A percentile compares a stretch with the other conserved stretches of the same genome.
Conservation (phyloP, 1,139 yeast genomes). For the Debaryomyces sp. region DNA sequence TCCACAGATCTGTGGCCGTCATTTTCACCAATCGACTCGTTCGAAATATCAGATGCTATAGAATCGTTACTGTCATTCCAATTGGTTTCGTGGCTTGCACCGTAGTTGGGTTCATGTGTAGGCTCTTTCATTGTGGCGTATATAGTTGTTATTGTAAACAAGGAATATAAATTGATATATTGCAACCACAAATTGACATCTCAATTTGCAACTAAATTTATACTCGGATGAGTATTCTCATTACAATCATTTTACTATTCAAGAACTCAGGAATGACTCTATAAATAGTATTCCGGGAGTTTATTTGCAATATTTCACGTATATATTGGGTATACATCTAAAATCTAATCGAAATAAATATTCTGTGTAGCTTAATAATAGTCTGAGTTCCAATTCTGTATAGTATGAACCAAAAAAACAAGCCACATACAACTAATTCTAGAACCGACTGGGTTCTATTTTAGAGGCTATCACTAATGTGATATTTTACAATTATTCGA, state of each 20-base stretch:
- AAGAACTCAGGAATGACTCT: neutral
- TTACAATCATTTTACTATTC: neutral
- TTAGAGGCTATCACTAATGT: neutral
- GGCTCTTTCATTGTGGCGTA: slow-evolving; percentile 2
- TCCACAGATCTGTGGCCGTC: neutral
- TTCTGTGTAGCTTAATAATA: neutral
- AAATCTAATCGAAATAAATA: neutral
- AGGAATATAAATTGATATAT: neutral
- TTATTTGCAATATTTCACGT: neutral
- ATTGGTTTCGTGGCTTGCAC: slow-evolving; percentile 10
- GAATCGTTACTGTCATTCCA: slow-evolving; percentile 15
- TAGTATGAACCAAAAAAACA: neutral
- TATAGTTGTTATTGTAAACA: neutral
- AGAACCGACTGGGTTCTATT: neutral
- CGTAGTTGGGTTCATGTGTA: slow-evolving; percentile 7
- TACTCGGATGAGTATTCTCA: neutral
- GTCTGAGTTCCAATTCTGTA: neutral
- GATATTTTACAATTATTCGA: neutral
- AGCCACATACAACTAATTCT: neutral
- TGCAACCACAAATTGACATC: slow-evolving; percentile 5
- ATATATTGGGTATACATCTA: neutral
- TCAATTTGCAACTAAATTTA: neutral
- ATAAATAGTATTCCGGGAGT: neutral
- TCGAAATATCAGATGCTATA: slow-evolving; percentile 2
- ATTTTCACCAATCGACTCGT: neutral